Percentiles rank a stretch among this genome's conserved stretches.
phyloP scores from a whole-genome alignment of 805 yeast species.

The Hagleromyces aurorensis region DNA sequence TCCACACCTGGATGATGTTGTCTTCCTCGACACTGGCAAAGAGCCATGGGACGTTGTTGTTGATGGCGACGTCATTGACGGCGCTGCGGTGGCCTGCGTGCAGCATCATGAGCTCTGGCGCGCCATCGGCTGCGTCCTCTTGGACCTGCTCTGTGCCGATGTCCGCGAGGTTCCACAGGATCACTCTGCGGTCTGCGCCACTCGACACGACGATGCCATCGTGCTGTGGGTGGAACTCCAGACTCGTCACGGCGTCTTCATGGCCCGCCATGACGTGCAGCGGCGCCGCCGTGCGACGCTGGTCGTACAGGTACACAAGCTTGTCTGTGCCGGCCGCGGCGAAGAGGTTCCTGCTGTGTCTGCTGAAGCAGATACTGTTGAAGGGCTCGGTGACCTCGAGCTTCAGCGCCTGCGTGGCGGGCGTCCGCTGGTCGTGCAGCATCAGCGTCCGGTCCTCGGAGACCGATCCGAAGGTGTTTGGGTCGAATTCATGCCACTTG shows the following conservation, averaged over 20 bases:
- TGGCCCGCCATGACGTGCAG: conserved; percentile 79
- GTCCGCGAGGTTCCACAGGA: conserved; percentile 70
- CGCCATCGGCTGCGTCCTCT: conserved; percentile 88
- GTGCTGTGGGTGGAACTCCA: conserved; percentile 70
- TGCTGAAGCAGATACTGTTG: conserved; percentile 60
- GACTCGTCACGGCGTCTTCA: conserved; percentile 56
- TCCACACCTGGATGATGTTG: conserved; percentile 41
- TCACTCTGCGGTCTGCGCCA: conserved; percentile 67
- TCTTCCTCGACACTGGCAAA: conserved; percentile 49
- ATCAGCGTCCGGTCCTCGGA: conserved; percentile 58
- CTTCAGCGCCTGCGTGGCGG: conserved; percentile 19
- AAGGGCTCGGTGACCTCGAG: conserved; percentile 35
- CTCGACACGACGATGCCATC: conserved; percentile 77
- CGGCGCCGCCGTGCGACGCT: conserved; percentile 40
- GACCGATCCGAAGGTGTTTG: conserved; percentile 55
- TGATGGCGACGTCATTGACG: conserved; percentile 66
- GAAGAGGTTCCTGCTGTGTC: conserved; percentile 47
- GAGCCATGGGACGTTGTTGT: conserved; percentile 65
- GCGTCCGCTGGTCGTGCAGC: conserved; percentile 46
- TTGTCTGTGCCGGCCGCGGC: conserved; percentile 69
- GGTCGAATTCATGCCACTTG: conserved; percentile 55
- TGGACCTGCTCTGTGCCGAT: conserved; percentile 81
- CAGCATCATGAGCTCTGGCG: conserved; percentile 82
- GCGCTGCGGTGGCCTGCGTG: conserved; percentile 86
- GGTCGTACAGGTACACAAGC: conserved; percentile 56